phyloP scores from a whole-genome alignment of 2,329 filamentous ascomycete genomes.

The Ophiostoma ulmi region DNA sequence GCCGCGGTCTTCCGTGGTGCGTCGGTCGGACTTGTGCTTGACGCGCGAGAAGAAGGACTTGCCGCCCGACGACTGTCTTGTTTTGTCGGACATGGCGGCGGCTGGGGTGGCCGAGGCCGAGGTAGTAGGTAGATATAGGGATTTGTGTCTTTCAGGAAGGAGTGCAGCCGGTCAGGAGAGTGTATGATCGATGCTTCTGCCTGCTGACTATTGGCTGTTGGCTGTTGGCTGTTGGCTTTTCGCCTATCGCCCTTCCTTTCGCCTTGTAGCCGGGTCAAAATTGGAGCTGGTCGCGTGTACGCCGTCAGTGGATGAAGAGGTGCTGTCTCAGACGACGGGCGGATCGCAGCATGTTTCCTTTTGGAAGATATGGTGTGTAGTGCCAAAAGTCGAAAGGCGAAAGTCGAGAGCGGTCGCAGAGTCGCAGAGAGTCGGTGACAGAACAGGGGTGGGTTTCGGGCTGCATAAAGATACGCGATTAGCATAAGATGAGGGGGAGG shows the following conservation, averaged over 20 bases:
- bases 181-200: conserved; percentile 16
- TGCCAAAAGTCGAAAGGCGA: neutral
- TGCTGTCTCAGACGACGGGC: conserved; percentile 38
- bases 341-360: conserved; percentile 41
- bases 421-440: neutral
- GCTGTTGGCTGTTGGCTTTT: too few relatives aligned
- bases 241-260: too few relatives aligned
- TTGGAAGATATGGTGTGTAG: neutral
- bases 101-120: conserved; percentile 4
- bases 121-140: neutral
- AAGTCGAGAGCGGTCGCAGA: neutral
- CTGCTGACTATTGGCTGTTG: neutral
- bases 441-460: conserved; percentile 21
- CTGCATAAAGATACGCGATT: conserved; percentile 19
- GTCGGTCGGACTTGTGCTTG: conserved; percentile 70
- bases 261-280: neutral
- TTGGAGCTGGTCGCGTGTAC: neutral
- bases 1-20: conserved; percentile 55
- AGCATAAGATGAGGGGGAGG: conserved; percentile 17
- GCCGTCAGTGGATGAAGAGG: conserved; percentile 36
- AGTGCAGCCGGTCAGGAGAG: neutral
- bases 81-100: conserved; percentile 57
- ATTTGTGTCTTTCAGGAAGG: neutral
- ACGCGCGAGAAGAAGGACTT: conserved; percentile 77
- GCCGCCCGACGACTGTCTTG: conserved; percentile 69